Base-by-base conservation (phyloP, 306 rosid genomes). In the Boehmeria nivea region DNA sequence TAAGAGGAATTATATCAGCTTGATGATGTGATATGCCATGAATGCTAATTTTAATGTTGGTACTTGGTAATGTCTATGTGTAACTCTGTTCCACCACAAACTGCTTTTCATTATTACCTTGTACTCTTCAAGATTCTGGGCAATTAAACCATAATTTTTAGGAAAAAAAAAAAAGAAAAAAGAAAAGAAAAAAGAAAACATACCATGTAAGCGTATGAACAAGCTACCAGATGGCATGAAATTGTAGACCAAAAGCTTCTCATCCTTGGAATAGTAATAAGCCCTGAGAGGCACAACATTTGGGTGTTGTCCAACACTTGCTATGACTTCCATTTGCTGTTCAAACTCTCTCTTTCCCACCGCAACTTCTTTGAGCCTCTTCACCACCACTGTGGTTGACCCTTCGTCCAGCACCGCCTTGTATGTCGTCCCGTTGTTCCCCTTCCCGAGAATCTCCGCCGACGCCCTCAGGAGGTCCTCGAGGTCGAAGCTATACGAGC, bases 321-420 rank as follows among this genome's bases (percentile, higher is more conserved):
- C 95, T 13, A 83, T 81, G 63, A 75, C 52, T 54, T 87, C 89
- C 89, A 87, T 76, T 36, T 87, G 95, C 65, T 76, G 88, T 66
- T 87, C 93, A 70, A 87, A 87, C 58, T 87, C 95, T 68, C 53
- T 78, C 79, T 83, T 87, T 14, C 86, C 89, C 0, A 68, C 93
- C 46, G 69, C 61, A 8, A 83, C 81, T 72, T 87, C 93, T 78
- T 61, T 78, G 59, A 87, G 56, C 73, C 95, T 72, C 54, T 83
- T 87, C 42, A 87, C 95, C 8, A 81, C 95, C 62, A 83, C 91
- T 1, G 83, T 83, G 45, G 79, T 79, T 15, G 61, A 37, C 31
- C 83, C 95, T 33, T 87, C 95, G 50, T 87, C 95, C 80, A 87
- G 64, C 70, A 83, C 88, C 53, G 95, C 95, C 77, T 81, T 87